phyloP scores from a whole-genome alignment of 306 rosid species.

The Hippophae rhamnoides region DNA sequence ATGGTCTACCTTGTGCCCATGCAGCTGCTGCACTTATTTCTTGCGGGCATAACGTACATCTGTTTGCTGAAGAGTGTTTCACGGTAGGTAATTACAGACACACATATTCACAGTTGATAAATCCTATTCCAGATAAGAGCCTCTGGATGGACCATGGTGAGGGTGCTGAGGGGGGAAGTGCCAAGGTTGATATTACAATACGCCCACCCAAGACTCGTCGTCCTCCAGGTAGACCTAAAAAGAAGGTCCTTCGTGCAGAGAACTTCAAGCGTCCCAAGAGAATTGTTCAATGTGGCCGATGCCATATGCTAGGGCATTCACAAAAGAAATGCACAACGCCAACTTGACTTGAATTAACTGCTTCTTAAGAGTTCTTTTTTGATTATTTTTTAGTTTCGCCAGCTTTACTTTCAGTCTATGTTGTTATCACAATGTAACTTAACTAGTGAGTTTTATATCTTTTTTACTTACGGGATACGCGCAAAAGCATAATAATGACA shows the following conservation, averaged over 20 bases:
- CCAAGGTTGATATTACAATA: conserved; percentile 50
- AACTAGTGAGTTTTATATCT: no score
- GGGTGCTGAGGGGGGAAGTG: conserved; percentile 80
- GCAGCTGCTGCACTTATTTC: conserved; percentile 97
- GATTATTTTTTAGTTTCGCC: conserved; percentile 9
- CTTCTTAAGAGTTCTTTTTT: conserved; percentile 24
- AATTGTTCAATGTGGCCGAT: conserved; percentile 95
- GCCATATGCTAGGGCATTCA: conserved; percentile 97
- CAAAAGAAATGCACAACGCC: conserved; percentile 94
- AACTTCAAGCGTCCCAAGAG: conserved; percentile 94
- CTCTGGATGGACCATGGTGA: conserved; percentile 66
- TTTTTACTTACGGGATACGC: no score
- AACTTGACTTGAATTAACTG: conserved; percentile 38
- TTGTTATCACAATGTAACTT: conserved; percentile 36
- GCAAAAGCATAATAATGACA: no score
- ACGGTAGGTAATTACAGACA: conserved; percentile 69
- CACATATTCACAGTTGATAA: conserved; percentile 66
- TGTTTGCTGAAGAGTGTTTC: conserved; percentile 88
- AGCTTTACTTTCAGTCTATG: conserved; percentile 41
- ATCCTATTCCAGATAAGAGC: conserved; percentile 72
- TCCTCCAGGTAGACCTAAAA: conserved; percentile 95
- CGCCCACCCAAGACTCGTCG: conserved; percentile 89
- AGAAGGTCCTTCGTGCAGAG: conserved; percentile 83
- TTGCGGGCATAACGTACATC: conserved; percentile 77
- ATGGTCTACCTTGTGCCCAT: conserved; percentile 96